Evolutionary conservation across 345 rosid genomes (phyloP).

Genomic region (Adansonia digitata): DNA sequence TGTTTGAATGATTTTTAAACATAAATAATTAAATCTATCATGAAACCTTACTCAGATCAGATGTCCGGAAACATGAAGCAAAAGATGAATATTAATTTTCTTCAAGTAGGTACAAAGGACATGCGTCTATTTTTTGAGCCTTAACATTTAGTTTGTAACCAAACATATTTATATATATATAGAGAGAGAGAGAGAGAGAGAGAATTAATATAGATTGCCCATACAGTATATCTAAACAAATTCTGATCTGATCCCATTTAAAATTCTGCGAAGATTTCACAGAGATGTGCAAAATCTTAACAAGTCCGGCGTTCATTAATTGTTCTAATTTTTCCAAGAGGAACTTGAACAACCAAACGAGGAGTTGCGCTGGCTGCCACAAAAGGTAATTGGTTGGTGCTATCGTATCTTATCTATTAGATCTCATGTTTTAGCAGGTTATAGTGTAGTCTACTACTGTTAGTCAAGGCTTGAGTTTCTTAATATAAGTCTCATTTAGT

Average conservation of each 20-base stretch:
- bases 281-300: slow-evolving; percentile 14
- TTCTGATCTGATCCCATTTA: slow-evolving; percentile 4
- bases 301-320: background rate
- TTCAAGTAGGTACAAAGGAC: background rate
- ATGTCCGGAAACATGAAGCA: slow-evolving; percentile 18
- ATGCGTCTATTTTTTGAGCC: slow-evolving; percentile 1
- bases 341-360: background rate
- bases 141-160: too few relatives aligned
- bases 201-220: background rate
- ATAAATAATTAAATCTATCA: background rate
- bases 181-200: too few relatives aligned
- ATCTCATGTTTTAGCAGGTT: background rate
- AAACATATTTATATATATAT: too few relatives aligned
- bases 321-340: background rate
- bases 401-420: background rate
- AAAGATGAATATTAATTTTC: background rate
- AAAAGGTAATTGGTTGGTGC: background rate
- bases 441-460: too few relatives aligned
- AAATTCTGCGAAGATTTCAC: background rate
- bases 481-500: background rate
- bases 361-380: background rate
- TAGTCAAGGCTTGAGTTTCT: background rate
- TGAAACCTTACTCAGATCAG: background rate
- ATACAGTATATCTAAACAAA: slow-evolving; percentile 7
- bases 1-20: background rate